phyloP scores from a whole-genome alignment of 208 protist species.

The Novymonas esmeraldas region DNA sequence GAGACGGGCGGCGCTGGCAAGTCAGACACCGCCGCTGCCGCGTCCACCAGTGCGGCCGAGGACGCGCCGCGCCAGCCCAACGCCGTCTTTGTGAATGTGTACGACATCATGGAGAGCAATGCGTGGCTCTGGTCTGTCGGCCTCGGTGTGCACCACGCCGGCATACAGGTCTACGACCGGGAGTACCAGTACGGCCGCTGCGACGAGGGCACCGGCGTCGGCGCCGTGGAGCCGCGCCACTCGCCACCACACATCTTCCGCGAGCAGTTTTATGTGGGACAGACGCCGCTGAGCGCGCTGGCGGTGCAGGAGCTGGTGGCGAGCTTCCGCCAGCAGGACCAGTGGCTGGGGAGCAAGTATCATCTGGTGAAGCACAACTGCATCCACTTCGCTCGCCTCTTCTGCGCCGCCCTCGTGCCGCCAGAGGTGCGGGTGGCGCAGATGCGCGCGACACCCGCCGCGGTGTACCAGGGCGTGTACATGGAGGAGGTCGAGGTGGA shows the following conservation, averaged over 20 bases:
- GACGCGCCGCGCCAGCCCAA: conserved; percentile 25
- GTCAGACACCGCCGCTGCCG: background rate
- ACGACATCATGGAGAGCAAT: conserved; percentile 62
- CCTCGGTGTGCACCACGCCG: conserved; percentile 68
- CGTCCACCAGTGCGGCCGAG: background rate
- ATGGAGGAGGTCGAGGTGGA: conserved; percentile 40
- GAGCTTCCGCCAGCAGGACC: conserved; percentile 25
- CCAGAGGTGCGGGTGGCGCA: conserved; percentile 36
- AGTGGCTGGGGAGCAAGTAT: conserved; percentile 58
- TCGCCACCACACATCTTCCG: conserved; percentile 71
- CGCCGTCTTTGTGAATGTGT: conserved; percentile 79
- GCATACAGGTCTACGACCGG: conserved; percentile 71
- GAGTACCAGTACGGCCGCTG: conserved; percentile 70
- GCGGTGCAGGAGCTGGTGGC: conserved; percentile 40
- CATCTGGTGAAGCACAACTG: conserved; percentile 80
- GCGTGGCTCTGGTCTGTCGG: conserved; percentile 52
- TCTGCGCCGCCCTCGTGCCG: conserved; percentile 49
- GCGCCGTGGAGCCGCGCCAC: conserved; percentile 36
- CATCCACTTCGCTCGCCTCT: conserved; percentile 59
- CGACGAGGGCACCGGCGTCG: conserved; percentile 48
- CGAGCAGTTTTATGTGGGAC: conserved; percentile 71
- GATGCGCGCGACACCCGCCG: background rate
- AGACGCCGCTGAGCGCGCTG: conserved; percentile 38
- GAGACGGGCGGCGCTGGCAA: background rate
- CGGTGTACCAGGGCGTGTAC: conserved; percentile 27